Conservation (phyloP, 768 basidiomycete genomes). For the Wakefieldia striispora region DNA sequence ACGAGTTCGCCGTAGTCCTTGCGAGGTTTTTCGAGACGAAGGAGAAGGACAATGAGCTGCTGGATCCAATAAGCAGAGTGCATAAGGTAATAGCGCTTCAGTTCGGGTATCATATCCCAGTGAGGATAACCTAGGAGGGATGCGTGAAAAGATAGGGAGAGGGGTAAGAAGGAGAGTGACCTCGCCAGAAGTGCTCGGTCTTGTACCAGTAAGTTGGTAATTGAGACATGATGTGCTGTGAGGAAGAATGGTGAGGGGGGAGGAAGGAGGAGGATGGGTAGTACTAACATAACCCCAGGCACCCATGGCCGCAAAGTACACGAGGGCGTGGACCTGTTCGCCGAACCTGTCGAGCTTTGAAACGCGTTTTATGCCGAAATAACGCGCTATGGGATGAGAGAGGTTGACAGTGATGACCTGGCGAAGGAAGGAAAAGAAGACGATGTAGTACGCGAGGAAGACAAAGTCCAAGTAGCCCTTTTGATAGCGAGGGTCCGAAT, state of each 20-base stretch:
- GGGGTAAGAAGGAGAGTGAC: slow-evolving; percentile 34
- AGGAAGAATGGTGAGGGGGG: background rate
- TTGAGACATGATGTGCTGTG: slow-evolving; percentile 78
- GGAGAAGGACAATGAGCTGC: slow-evolving; percentile 81
- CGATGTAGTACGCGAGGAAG: slow-evolving; percentile 80
- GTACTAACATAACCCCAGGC: slow-evolving; percentile 71
- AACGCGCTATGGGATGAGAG: slow-evolving; percentile 63
- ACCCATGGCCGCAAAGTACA: slow-evolving; percentile 76
- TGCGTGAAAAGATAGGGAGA: background rate
- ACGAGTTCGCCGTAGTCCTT: slow-evolving; percentile 89
- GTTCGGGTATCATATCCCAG: slow-evolving; percentile 78
- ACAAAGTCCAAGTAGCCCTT: slow-evolving; percentile 74
- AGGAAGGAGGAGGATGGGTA: background rate
- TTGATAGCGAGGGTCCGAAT: slow-evolving; percentile 58
- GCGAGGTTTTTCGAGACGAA: slow-evolving; percentile 90
- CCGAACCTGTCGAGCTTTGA: slow-evolving; percentile 80
- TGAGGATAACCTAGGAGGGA: slow-evolving; percentile 70
- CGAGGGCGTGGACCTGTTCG: slow-evolving; percentile 85
- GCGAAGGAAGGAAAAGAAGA: slow-evolving; percentile 87
- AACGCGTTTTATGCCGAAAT: slow-evolving; percentile 65
- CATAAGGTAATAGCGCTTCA: slow-evolving; percentile 93
- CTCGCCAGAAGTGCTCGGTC: slow-evolving; percentile 83
- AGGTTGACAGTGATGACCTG: slow-evolving; percentile 68
- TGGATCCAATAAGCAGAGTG: slow-evolving; percentile 95
- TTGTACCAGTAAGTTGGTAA: slow-evolving; percentile 85